Evolutionary conservation across 148 eudicot species (phyloP), one percentile per base, ranked within the genome.

Genomic region (Rheum nobile): DNA sequence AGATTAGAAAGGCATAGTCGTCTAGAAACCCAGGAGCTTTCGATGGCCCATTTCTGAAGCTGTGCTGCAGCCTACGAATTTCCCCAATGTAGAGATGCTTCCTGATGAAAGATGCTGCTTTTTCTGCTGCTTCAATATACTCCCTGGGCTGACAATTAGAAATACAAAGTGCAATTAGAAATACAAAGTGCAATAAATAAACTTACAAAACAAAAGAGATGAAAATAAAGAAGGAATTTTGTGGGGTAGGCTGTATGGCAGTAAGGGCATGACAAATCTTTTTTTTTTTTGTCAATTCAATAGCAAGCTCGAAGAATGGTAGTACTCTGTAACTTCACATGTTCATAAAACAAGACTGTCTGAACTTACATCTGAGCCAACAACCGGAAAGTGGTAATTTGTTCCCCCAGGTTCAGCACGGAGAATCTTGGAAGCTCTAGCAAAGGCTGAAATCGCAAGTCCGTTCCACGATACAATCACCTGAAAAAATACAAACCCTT

Each of bases 391-490:
- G 76, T 80, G 74, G 83, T 83, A 88, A 54, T 80, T 80, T 8
- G 84, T 79, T 63, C 88, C 93, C 26, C 82, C 84, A 50, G 91
- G 85, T 84, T 94, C 98, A 31, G 72, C 77, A 78, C 85, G 77
- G 71, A 94, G 93, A 72, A 94, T 86, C 82, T 86, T 83, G 48
- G 97, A 91, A 77, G 98, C 98, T 82, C 91, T 88, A 10, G 98
- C 96, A 77, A 94, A 91, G 29, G 97, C 80, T 46, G 98, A 94
- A 80, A 94, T 91, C 31, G 79, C 87, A 63, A 94, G 97, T 76
- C 98, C 98, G 76, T 94, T 94, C 98, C 98, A 94, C 1, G 97
- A 88, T 26, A 94, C 98, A 80, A 94, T 94, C 43, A 94, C 97
- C 98, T 93, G 80, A 28, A 82, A 61, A 52, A 32, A 16, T 21